Evolutionary conservation across 2,329 filamentous ascomycete genomes (phyloP).

Genomic region (Tolypocladium album): DNA sequence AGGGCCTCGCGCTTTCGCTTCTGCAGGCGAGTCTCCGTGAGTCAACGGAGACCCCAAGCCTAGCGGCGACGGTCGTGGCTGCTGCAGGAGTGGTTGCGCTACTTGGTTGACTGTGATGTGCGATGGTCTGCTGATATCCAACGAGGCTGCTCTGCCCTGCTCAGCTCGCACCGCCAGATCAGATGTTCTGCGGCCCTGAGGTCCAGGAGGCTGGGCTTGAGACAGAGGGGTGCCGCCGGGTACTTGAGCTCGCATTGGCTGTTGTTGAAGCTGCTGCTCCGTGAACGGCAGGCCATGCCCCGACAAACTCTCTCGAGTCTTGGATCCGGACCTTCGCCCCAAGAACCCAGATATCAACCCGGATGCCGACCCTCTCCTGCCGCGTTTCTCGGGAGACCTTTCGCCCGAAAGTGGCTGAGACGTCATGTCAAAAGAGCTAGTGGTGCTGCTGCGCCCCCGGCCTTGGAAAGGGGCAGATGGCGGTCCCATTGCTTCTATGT

Average conservation of each 20-base stretch:
- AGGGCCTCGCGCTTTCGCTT: background rate
- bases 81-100: conserved; percentile 1
- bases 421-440: conserved; percentile 9
- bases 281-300: background rate
- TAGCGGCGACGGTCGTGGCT: conserved; percentile 4
- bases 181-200: background rate
- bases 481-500: conserved; percentile 1
- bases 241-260: background rate
- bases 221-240: background rate
- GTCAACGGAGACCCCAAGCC: conserved; percentile 1
- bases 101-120: background rate
- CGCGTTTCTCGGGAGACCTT: conserved; percentile 10
- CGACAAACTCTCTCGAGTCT: conserved; percentile 6
- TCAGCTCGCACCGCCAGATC: background rate
- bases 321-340: conserved; percentile 11
- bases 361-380: conserved; percentile 18
- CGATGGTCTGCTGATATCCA: conserved; percentile 6
- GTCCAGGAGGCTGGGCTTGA: background rate
- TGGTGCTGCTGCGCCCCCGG: conserved; percentile 12
- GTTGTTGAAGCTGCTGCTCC: background rate
- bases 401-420: conserved; percentile 3
- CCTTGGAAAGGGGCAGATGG: conserved; percentile 6
- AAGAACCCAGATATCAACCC: conserved; percentile 18
- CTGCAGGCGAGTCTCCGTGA: background rate
- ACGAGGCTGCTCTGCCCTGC: background rate